These are phyloP conservation scores for Actinidia chinensis DNA, from an alignment of 179 eudicot species.

Conservation along the genomic window DNA sequence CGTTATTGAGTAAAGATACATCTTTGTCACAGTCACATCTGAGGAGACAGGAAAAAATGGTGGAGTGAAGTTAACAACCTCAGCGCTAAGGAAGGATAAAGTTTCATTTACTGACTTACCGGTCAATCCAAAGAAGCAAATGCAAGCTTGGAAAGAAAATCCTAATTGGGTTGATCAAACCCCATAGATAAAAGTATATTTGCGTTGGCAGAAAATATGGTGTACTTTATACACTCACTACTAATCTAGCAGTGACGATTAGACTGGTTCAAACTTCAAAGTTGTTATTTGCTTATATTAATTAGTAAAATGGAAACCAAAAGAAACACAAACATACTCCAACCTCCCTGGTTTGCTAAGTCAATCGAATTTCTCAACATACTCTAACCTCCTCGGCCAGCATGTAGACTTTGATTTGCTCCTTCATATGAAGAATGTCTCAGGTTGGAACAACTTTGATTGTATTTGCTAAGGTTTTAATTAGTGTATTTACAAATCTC, in stretches of 20 bases:
- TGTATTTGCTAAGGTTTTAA: not conserved
- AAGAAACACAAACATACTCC: not conserved
- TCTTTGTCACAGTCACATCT: slow-evolving; percentile 47
- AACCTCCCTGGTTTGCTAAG: not conserved
- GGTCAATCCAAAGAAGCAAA: slow-evolving; percentile 65
- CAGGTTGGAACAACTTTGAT: not conserved
- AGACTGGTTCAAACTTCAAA: not conserved
- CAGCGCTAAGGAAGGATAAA: slow-evolving; percentile 34
- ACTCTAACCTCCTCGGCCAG: not conserved
- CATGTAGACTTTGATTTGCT: not conserved
- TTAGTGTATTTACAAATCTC: not conserved
- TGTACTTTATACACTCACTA: not conserved
- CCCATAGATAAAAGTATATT: slow-evolving; percentile 65
- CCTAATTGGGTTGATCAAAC: slow-evolving; percentile 67
- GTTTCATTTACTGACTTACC: slow-evolving; percentile 34
- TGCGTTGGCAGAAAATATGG: slow-evolving; percentile 2
- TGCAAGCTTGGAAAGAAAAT: slow-evolving; percentile 81
- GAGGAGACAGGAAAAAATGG: slow-evolving; percentile 31
- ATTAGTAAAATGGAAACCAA: not conserved
- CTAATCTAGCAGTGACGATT: not conserved
- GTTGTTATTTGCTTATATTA: slow-evolving; percentile 4
- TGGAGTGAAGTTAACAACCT: slow-evolving; percentile 25
- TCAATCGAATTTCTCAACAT: not conserved
- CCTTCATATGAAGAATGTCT: not conserved
- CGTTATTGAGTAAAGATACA: not conserved